Evolutionary conservation across 2,329 filamentous ascomycete species (phyloP), one percentile per base, ranked within the genome.

Genomic region (Fusarium mundagurra): DNA sequence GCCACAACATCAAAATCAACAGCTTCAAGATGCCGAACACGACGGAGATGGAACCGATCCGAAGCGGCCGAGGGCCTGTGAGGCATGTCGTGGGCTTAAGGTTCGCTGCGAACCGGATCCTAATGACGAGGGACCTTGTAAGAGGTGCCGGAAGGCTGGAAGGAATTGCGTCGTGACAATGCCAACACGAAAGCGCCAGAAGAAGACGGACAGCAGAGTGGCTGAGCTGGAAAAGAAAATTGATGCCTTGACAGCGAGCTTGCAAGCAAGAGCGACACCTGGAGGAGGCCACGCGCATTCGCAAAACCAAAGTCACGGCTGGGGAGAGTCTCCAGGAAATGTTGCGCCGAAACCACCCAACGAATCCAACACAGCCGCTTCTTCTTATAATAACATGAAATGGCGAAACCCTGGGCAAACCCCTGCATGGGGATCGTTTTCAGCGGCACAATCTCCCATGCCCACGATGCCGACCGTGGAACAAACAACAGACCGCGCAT

Each of bases 151-250:
- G 58, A 97, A 97, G 83, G 93, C 94, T 6, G 90, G 91, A n/a
- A 87, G 94, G 43, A 87, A 87, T 72, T 97, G 95, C 80, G 85
- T 95, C 45, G 92, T 95, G 71, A 97, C 94, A 2, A 90, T 91
- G 72, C 94, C 89, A 20, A 90, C 87, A 36, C 82, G 94, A 45
- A 97, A 97, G 84, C 88, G 95, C 50, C 94, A 96, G 85, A 97
- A 96, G 86, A 97, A 97, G 86, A 95, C 94, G 61, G 95, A 97
- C 81, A 96, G 91, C 74, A 89, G 94, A 59, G 95, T 98, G 18
- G 93, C 94, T 14, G 95, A 98, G 85, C 87, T 98, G 59, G 95
- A 98, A 86, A 94, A 92, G 86, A 97, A 97, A 85, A 96, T 98
- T 73, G 94, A 98, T 85, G 93, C 93, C 14, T 82, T 98, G 80